Conservation (phyloP, 805 yeast genomes). For the Metschnikowia lachancei region DNA sequence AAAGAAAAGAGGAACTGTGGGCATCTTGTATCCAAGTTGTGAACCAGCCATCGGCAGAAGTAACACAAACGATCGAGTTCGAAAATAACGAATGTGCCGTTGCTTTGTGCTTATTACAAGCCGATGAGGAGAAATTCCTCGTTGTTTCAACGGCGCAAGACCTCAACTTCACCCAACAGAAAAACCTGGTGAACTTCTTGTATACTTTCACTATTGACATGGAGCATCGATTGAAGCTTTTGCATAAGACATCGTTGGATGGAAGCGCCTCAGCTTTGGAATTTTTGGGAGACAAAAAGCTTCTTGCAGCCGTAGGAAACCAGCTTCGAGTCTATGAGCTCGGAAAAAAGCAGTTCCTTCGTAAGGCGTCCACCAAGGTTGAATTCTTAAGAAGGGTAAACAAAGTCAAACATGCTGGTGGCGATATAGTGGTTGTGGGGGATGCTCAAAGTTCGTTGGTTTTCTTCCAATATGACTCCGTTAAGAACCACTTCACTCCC, state of each 20-base stretch:
- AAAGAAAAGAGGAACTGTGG: conserved; percentile 33
- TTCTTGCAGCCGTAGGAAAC: conserved; percentile 54
- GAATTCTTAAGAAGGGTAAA: conserved; percentile 49
- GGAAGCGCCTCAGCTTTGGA: conserved; percentile 47
- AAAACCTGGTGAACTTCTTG: conserved; percentile 28
- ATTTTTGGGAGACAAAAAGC: conserved; percentile 53
- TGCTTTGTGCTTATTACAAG: conserved; percentile 31
- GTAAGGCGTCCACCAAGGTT: conserved; percentile 54
- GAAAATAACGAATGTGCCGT: conserved; percentile 43
- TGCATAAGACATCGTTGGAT: conserved; percentile 62
- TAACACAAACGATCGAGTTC: conserved; percentile 46
- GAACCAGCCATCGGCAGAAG: conserved; percentile 31
- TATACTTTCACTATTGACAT: conserved; percentile 37
- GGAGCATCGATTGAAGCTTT: conserved; percentile 37
- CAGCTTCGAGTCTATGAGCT: conserved; percentile 61
- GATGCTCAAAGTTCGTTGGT: conserved; percentile 70
- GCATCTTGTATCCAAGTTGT: conserved; percentile 55
- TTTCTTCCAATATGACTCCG: conserved; percentile 50
- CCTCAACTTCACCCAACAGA: conserved; percentile 29
- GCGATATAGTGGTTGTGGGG: conserved; percentile 58
- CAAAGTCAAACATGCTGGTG: conserved; percentile 51
- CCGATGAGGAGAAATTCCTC: conserved; percentile 33
- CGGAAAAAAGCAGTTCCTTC: conserved; percentile 76
- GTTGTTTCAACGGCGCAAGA: conserved; percentile 44
- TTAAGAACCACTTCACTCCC: conserved; percentile 51